Percentiles rank a stretch among this genome's conserved stretches.
phyloP scores from a whole-genome alignment of 164 flowering plant genomes.

The Annona cherimola region DNA sequence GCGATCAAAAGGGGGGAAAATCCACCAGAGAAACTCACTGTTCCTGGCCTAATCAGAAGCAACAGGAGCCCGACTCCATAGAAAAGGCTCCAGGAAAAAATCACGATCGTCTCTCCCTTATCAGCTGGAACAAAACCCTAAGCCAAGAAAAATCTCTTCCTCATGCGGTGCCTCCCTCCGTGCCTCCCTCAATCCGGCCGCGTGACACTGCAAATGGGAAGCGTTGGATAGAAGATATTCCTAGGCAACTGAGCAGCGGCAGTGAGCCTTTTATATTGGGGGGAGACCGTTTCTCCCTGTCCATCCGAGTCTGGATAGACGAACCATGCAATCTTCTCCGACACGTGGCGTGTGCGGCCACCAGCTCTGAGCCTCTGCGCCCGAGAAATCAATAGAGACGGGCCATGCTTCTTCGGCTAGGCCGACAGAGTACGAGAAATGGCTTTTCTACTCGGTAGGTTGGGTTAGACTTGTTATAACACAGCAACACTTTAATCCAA shows the following conservation, averaged over 20 bases:
- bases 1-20: neutral
- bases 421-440: no score
- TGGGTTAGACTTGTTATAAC: no score
- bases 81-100: neutral
- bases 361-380: no score
- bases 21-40: neutral
- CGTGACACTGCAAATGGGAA: neutral
- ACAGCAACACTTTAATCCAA: no score
- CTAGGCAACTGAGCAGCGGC: no score
- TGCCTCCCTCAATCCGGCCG: neutral
- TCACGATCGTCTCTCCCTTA: neutral
- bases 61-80: neutral
- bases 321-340: neutral
- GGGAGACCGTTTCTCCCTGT: neutral
- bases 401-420: no score
- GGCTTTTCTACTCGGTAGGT: no score
- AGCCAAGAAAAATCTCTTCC: neutral
- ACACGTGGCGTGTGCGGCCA: neutral
- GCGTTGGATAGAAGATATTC: neutral
- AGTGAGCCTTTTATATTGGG: neutral
- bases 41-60: neutral
- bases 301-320: neutral
- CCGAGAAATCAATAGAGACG: no score
- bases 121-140: neutral
- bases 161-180: no score